phyloP scores from a whole-genome alignment of 345 rosid genomes.

The Eucalyptus cloeziana region DNA sequence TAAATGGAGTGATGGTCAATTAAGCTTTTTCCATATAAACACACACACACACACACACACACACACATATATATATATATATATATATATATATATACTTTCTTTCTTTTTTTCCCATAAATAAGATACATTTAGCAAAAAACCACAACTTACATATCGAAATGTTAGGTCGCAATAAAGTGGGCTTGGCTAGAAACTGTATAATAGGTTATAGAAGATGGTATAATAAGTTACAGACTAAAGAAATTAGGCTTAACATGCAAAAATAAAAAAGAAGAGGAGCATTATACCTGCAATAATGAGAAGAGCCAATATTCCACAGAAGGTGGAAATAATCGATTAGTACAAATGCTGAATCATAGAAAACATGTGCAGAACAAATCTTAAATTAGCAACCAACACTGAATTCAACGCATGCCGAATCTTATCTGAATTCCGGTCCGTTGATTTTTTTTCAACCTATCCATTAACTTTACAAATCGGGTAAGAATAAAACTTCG shows the following conservation, averaged over 20 bases:
- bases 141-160: background rate
- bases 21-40: background rate
- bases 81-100: background rate
- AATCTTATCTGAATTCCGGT: conserved; percentile 9
- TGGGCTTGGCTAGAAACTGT: background rate
- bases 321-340: background rate
- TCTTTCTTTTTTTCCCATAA: too few relatives aligned
- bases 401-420: conserved; percentile 4
- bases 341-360: background rate
- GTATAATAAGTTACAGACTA: background rate
- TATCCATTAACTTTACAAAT: background rate
- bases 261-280: background rate
- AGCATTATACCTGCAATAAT: conserved; percentile 26
- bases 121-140: background rate
- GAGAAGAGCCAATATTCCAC: conserved; percentile 17
- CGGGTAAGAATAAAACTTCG: background rate
- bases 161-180: background rate
- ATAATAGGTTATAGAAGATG: background rate
- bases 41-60: too few relatives aligned
- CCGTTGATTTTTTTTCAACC: background rate
- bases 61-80: too few relatives aligned
- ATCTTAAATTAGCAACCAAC: conserved; percentile 1
- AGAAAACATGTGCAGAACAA: too few relatives aligned
- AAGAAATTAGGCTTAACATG: background rate
- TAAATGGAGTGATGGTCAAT: too few relatives aligned